Evolutionary conservation across 306 rosid species (phyloP), one percentile per base, ranked within the genome.

Genomic region (Styphnolobium japonicum): DNA sequence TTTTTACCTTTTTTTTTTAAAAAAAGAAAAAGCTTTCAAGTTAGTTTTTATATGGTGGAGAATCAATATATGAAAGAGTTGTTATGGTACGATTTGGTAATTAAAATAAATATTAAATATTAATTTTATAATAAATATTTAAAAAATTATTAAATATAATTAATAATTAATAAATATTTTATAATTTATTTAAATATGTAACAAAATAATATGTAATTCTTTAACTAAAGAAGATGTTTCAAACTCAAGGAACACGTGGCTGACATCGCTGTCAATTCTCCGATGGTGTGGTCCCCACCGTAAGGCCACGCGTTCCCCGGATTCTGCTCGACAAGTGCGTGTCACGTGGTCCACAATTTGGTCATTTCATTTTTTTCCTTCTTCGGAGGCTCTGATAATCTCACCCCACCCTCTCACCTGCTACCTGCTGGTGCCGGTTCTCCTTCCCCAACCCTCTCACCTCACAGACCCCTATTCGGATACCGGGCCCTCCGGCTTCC

Each of bases 231-330:
- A 68, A 18, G 60, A 45, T 4, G 36, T 12, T 16, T 10, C 65
- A 31, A 51, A 49, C 2, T 8, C n/a, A 11, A 6, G 7, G 15
- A 80, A 87, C 86, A 86, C 88, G 87, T 85, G 89, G 70, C 82
- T 9, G 7, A 16, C 23, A 22, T 2, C 42, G 84, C 84, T 77
- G 82, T 45, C 77, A 18, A 22, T 7, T 48, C 60, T 43, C 16
- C 1, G 64, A 48, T 25, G 39, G 4, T 21, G 79, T 67, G 88
- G 90, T 36, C 82, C 90, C 90, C 84, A 77, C 83, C 0, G 0
- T 2, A 2, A 22, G 15, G 84, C 88, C 89, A 81, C 93, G 89
- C 91, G 91, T 89, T 79, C 53, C 60, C 78, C 73, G 74, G 42
- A 48, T 53, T 78, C 79, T 18, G 81, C 75, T 72, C 55, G 46